Conservation (phyloP, 805 yeast genomes). For the Starmerella cellae region DNA sequence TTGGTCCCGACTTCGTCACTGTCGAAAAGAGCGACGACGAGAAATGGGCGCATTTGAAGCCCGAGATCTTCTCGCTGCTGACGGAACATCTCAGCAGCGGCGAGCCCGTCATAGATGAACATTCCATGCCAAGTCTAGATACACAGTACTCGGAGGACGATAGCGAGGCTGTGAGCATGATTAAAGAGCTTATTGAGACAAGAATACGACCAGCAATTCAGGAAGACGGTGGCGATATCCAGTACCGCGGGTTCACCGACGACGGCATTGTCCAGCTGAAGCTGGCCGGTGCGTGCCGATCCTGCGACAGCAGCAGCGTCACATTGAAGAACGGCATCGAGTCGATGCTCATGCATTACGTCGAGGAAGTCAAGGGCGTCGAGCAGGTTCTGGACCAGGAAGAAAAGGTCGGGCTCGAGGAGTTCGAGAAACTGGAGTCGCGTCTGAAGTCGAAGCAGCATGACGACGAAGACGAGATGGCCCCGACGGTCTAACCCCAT, state of each 20-base stretch:
- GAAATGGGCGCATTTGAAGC: slow-evolving; percentile 61
- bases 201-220: slow-evolving; percentile 95
- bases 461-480: slow-evolving; percentile 19
- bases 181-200: slow-evolving; percentile 83
- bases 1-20: slow-evolving; percentile 75
- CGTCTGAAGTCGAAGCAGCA: slow-evolving; percentile 31
- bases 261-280: slow-evolving; percentile 82
- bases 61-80: slow-evolving; percentile 41
- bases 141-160: slow-evolving; percentile 50
- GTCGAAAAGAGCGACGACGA: slow-evolving; percentile 49
- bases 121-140: slow-evolving; percentile 28
- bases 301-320: slow-evolving; percentile 81
- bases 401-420: slow-evolving; percentile 57
- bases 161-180: slow-evolving; percentile 71
- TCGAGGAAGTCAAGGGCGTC: slow-evolving; percentile 85
- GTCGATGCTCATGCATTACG: slow-evolving; percentile 92
- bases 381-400: slow-evolving; percentile 79
- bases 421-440: slow-evolving; percentile 72
- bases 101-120: slow-evolving; percentile 38
- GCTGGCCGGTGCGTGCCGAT: slow-evolving; percentile 89
- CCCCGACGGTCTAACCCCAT: slow-evolving; percentile 17
- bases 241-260: slow-evolving; percentile 72
- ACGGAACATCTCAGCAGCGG: slow-evolving; percentile 36
- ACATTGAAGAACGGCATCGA: slow-evolving; percentile 93
- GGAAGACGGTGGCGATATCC: slow-evolving; percentile 97